Percentiles rank a stretch among this genome's conserved stretches.
Conservation (phyloP, 2,329 filamentous ascomycete species). For the Raffaelea deltoideospora region DNA sequence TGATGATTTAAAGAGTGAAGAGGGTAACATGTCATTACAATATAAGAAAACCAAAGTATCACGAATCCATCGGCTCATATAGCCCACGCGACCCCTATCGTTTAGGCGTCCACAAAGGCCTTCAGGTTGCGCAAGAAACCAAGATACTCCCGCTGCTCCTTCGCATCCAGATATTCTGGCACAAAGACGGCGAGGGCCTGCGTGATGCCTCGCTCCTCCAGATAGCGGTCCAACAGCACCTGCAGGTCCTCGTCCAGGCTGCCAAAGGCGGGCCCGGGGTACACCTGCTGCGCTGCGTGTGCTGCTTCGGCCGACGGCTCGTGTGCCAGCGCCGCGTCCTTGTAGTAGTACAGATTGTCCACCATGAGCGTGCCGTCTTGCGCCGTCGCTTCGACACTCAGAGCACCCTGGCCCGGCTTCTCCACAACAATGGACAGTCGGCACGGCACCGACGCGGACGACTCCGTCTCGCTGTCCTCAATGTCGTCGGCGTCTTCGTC, state of each 20-base stretch:
- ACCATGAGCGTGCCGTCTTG: slow-evolving; percentile 78
- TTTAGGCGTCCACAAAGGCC: slow-evolving; percentile 63
- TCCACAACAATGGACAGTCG: slow-evolving; percentile 77
- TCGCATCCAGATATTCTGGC: slow-evolving; percentile 91
- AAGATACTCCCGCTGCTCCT: slow-evolving; percentile 97
- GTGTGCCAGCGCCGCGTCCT: slow-evolving; percentile 61
- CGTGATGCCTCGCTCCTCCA: slow-evolving; percentile 88
- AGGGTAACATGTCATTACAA: no score
- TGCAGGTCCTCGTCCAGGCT: slow-evolving; percentile 95
- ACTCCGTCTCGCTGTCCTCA: slow-evolving; percentile 20
- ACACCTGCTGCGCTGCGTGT: slow-evolving; percentile 62
- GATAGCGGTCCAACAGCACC: slow-evolving; percentile 77
- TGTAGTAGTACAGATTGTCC: slow-evolving; percentile 82
- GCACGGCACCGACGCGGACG: slow-evolving; percentile 58
- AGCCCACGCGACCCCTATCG: no score
- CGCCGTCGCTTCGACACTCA: slow-evolving; percentile 74
- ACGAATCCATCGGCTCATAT: no score
- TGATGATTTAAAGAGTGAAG: no score
- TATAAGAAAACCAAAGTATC: no score
- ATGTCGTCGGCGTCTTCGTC: slow-evolving; percentile 34
- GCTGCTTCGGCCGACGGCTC: slow-evolving; percentile 60
- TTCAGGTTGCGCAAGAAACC: slow-evolving; percentile 80
- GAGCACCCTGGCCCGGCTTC: slow-evolving; percentile 70
- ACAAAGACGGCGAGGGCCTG: slow-evolving; percentile 77
- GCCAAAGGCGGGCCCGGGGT: slow-evolving; percentile 82